Conservation (phyloP, 1,284 basidiomycete genomes). For the Phylloboletellus chloephorus region DNA sequence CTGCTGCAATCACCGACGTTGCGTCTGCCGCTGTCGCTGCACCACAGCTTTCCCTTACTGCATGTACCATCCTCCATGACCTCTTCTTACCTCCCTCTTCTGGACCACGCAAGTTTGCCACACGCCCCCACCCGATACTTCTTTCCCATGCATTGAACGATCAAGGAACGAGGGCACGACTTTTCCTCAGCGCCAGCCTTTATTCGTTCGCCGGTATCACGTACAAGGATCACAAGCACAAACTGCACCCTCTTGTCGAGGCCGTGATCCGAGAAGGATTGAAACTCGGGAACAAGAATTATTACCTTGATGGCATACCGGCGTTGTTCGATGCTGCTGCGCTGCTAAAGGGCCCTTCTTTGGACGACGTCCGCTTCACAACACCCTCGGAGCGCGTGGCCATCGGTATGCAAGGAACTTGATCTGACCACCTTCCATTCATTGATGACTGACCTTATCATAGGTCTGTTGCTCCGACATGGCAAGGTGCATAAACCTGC, state of each 20-base stretch:
- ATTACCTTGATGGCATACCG: slow-evolving; percentile 71
- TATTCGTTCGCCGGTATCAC: slow-evolving; percentile 58
- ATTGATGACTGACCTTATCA: not conserved
- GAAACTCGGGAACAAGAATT: slow-evolving; percentile 78
- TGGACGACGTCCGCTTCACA: slow-evolving; percentile 36
- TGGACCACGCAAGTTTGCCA: slow-evolving; percentile 25
- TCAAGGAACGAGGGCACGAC: slow-evolving; percentile 45
- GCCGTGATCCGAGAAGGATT: slow-evolving; percentile 77
- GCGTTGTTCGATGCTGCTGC: slow-evolving; percentile 57
- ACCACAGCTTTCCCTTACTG: slow-evolving; percentile 42
- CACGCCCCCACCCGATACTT: slow-evolving; percentile 47
- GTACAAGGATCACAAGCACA: slow-evolving; percentile 63
- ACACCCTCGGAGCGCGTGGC: slow-evolving; percentile 46
- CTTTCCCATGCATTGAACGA: slow-evolving; percentile 37
- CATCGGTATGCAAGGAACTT: slow-evolving; percentile 45
- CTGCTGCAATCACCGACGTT: slow-evolving; percentile 39
- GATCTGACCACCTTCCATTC: not conserved
- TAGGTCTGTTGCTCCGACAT: slow-evolving; percentile 66
- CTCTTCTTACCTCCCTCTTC: slow-evolving; percentile 36
- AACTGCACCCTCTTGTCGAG: slow-evolving; percentile 52
- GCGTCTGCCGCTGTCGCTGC: slow-evolving; percentile 42
- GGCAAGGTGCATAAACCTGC: slow-evolving; percentile 58
- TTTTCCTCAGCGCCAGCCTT: slow-evolving; percentile 71
- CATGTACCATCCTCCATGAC: slow-evolving; percentile 55
- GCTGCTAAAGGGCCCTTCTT: slow-evolving; percentile 40